Evolutionary conservation across 164 flowering plant species (phyloP), one percentile per base, ranked within the genome.

Genomic region (Vitis amurensis): DNA sequence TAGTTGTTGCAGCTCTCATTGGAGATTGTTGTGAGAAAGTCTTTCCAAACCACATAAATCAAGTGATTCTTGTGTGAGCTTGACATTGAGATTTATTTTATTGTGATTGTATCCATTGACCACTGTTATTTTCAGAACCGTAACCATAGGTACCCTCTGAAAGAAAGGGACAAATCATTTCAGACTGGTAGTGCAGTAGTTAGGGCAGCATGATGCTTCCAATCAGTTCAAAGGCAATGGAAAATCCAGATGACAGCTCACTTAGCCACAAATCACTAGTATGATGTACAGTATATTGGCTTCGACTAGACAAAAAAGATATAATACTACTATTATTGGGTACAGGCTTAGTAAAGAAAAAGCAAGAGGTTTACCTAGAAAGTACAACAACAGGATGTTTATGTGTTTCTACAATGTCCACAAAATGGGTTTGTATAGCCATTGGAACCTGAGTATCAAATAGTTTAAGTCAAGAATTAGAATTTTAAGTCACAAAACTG

Each of bases 381-480:
- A 94, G 92, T 47, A 80, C 50, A 73, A 88, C 81, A 44, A 89
- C 89, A 47, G 98, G 98, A 85, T 94, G 97, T 30, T 89, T 84
- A 17, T 88, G 88, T 30, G 82, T 73, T 66, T 86, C 91, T 27
- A 73, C 31, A 57, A 55, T 51, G 65, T 80, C 82, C 64, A 55
- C 44, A 79, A 85, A 88, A 73, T 80, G 81, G 19, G 77, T 73
- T 75, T 83, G 82, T 63, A 94, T 81, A 60, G 89, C 80, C 75
- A 75, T 82, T 71, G 98, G 98, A 52, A 94, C 89, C 98, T 93
- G 83, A 69, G 74, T 52, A 68, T 57, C 59, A 65, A 58, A 73
- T 5, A 51, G 31, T 67, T 31, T 8, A 65, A 67, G 6, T 50
- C 56, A 71, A 23, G 61, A 8, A 29, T 50, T 29, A 31, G 55